Evolutionary conservation across 768 basidiomycete species (phyloP).

Genomic region (Hericium coralloides): DNA sequence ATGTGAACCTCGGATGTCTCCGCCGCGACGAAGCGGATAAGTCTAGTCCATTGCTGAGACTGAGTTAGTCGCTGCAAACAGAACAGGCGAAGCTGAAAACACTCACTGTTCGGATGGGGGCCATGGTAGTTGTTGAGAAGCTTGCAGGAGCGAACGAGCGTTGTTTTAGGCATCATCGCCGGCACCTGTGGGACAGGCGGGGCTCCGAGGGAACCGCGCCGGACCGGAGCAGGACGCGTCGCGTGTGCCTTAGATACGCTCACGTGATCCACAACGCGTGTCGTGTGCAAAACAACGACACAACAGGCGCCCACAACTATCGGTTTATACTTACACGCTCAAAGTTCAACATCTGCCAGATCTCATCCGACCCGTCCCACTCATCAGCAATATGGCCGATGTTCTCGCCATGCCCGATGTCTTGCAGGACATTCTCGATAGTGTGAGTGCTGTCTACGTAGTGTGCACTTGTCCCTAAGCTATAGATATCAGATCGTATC

Average conservation of each 20-base stretch:
- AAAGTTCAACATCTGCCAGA: not conserved
- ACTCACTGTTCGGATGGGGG: conserved; percentile 49
- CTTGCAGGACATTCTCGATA: conserved; percentile 58
- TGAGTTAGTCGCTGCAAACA: not conserved
- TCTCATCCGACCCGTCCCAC: not conserved
- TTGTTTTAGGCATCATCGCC: not conserved
- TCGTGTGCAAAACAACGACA: not conserved
- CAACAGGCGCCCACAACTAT: not conserved
- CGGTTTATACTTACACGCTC: not conserved
- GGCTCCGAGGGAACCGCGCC: not conserved
- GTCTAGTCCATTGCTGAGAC: conserved; percentile 64
- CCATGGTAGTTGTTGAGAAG: conserved; percentile 28
- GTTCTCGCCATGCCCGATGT: conserved; percentile 29
- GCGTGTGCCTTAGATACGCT: not conserved
- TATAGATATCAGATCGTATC: conserved; percentile 46
- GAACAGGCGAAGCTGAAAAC: not conserved
- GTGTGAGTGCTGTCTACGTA: conserved; percentile 33
- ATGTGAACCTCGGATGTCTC: conserved; percentile 71
- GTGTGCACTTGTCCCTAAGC: not conserved
- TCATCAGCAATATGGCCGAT: not conserved
- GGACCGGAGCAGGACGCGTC: not conserved
- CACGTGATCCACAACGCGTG: conserved; percentile 7
- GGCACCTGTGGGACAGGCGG: conserved; percentile 10
- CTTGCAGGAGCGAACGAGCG: not conserved
- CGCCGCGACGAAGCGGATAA: conserved; percentile 73